Conservation (phyloP, 73 alveolate genomes). For the Paramecium sexaurelia region DNA sequence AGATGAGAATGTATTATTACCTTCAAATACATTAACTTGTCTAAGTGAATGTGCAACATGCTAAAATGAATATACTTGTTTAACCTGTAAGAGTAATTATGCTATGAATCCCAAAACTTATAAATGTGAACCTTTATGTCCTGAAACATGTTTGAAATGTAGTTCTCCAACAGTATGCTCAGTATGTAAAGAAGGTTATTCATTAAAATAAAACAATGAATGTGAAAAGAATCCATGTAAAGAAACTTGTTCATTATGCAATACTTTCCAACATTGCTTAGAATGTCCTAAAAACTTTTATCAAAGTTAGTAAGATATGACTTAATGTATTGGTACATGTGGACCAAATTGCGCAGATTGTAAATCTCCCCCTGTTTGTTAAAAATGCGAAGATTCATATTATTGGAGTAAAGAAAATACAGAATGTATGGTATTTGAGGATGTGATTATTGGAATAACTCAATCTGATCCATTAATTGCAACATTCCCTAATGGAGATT, state of each 20-base stretch:
- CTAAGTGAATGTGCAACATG: too few relatives aligned
- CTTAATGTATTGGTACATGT: not conserved
- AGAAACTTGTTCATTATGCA: not conserved
- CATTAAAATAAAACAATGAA: not conserved
- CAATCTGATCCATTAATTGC: not conserved
- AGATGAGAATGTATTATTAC: not conserved
- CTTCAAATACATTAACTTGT: not conserved
- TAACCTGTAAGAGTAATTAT: not conserved
- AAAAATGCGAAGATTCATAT: not conserved
- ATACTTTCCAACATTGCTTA: not conserved
- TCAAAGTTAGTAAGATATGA: not conserved
- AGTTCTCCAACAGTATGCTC: not conserved
- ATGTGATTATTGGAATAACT: not conserved
- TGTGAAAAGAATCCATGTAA: not conserved
- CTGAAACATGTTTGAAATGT: not conserved
- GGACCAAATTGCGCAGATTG: not conserved
- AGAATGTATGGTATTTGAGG: not conserved
- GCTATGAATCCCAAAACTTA: not conserved
- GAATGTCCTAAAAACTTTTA: not conserved
- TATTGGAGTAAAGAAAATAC: not conserved
- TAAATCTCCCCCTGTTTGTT: not conserved
- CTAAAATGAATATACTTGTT: not conserved
- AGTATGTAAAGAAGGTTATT: not conserved
- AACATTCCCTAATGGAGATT: conserved; percentile 35
- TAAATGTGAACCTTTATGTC: not conserved